Evolutionary conservation across 148 eudicot species (phyloP).

Genomic region (Vaccinium macrocarpon): DNA sequence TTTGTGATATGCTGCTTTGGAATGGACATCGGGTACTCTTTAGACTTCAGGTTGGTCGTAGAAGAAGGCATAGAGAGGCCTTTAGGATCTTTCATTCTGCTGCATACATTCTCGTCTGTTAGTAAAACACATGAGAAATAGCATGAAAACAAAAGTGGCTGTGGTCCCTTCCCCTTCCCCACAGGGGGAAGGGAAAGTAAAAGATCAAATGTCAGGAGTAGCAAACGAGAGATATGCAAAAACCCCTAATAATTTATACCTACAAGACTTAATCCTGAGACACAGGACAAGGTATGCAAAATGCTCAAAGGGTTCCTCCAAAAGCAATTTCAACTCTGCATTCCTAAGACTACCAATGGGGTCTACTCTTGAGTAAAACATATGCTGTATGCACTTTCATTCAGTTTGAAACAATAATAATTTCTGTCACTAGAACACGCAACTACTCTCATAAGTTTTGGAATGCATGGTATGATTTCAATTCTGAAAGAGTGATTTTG

Average conservation of each 20-base stretch:
- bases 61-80: constrained; percentile 42
- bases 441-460: not conserved
- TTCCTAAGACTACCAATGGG: constrained; percentile 25
- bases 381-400: not conserved
- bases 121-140: constrained; percentile 16
- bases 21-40: constrained; percentile 39
- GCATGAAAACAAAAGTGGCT: not conserved
- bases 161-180: too few species aligned
- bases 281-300: not conserved
- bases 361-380: constrained; percentile 32
- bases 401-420: not conserved
- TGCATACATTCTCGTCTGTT: constrained; percentile 15
- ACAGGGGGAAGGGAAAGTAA: not conserved
- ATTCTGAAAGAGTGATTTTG: not conserved
- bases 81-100: constrained; percentile 57
- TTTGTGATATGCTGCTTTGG: constrained; percentile 40
- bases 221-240: not conserved
- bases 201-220: not conserved
- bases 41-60: constrained; percentile 33
- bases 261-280: not conserved
- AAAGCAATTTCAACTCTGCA: constrained; percentile 36
- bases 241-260: not conserved
- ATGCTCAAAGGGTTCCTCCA: constrained; percentile 10
- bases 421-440: not conserved
- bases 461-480: not conserved